Base-by-base conservation (phyloP, 192 early-diverging fungal species). In the Coemansia sp. region DNA sequence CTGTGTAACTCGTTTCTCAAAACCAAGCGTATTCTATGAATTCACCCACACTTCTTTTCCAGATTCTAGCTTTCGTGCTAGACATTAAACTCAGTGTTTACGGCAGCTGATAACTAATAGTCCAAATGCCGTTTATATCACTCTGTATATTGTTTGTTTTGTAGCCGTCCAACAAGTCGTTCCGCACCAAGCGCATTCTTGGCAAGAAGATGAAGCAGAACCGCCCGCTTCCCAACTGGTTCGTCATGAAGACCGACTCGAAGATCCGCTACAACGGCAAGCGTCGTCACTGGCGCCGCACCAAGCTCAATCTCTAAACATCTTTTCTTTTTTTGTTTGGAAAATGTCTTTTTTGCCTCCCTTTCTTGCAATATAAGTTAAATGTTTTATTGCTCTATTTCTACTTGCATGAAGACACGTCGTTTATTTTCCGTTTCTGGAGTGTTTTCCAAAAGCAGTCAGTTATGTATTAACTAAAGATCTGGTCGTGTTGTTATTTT, bases 151-250 rank as follows among this genome's bases (percentile, higher is more conserved):
- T 60, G n/a, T 65, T 15, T 13, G 67, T 56, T 44, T 37, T 83
- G 72, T 83, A 83, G 98, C 95, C 98, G 83, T 93, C 95, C 79
- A 93, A 97, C 89, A 99, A 99, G 92, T 89, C 92, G 70, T 98
- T 95, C 92, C 86, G 86, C 72, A 88, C 91, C 89, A 99, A 99
- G 94, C 91, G 93, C 86, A 92, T 91, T 71, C 90, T 99, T 84
- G 98, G 94, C 84, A 99, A 98, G 94, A 95, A 95, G 89, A 80
- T 88, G 85, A 95, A 94, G 90, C 98, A 99, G 87, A 97, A 98
- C 92, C 93, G 98, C 71, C 95, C 95, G 72, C 87, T 98, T 73
- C 98, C 98, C 67, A 88, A 92, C 83, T 99, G 96, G 96, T 93
- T 96, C 89, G 93, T 95, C 76, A 86, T 97, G 84, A 90, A 94